Conservation (phyloP, 164 flowering plant genomes). For the Houttuynia cordata region DNA sequence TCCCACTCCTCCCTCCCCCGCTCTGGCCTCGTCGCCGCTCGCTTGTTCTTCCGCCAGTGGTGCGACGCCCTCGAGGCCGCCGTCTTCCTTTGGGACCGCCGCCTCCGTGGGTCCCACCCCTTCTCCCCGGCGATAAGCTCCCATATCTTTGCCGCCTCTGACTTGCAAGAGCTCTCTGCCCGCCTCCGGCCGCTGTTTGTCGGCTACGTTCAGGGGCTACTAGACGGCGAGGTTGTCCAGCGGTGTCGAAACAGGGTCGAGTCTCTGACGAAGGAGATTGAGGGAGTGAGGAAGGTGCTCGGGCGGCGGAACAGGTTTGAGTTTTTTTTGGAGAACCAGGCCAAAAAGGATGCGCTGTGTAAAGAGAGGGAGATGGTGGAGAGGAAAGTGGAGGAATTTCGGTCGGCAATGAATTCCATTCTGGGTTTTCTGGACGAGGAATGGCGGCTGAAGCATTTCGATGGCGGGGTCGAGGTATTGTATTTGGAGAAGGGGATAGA, state of each 20-base stretch:
- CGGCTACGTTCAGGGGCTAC: conserved; percentile 10
- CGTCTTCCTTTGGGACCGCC: conserved; percentile 42
- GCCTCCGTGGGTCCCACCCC: conserved; percentile 26
- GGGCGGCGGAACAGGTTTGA: neutral
- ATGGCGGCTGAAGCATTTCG: neutral
- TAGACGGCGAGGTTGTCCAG: conserved; percentile 25
- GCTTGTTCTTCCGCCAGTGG: conserved; percentile 40
- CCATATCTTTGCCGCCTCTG: conserved; percentile 24
- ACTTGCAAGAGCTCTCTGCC: conserved; percentile 33
- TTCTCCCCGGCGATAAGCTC: conserved; percentile 23
- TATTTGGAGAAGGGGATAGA: conserved; percentile 17
- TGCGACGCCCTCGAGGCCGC: conserved; percentile 27
- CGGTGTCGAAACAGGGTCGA: conserved; percentile 25
- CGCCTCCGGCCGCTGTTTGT: conserved; percentile 32
- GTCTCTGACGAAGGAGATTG: conserved; percentile 19
- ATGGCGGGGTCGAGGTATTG: conserved; percentile 17
- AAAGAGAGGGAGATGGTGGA: conserved; percentile 30
- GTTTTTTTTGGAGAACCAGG: conserved; percentile 3
- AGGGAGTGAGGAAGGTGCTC: conserved; percentile 4
- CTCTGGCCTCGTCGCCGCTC: conserved; percentile 14
- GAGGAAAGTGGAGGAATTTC: conserved; percentile 49
- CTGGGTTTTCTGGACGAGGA: conserved; percentile 24
- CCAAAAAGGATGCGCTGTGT: conserved; percentile 21
- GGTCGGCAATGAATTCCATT: conserved; percentile 40
- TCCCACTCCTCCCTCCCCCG: neutral